Conservation (phyloP, 1,284 basidiomycete genomes). For the Naganishia cerealis region DNA sequence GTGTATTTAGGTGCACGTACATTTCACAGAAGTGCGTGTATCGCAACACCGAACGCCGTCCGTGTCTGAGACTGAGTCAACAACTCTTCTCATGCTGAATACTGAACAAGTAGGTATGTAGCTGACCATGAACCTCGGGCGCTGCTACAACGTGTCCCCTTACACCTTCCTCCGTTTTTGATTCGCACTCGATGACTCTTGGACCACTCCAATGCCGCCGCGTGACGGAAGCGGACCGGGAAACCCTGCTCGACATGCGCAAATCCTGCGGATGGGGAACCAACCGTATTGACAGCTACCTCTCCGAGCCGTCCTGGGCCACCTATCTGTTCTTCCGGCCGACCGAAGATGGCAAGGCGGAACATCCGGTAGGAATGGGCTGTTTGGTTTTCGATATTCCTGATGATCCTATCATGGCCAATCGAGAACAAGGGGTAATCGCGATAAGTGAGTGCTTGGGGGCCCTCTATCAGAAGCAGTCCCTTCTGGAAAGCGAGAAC, state of each 20-base stretch:
- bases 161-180: too few species aligned
- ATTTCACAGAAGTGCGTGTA: too few species aligned
- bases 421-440: constrained; percentile 29
- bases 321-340: constrained; percentile 37
- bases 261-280: constrained; percentile 27
- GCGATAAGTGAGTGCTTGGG: constrained; percentile 35
- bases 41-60: neutral
- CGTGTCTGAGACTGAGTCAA: neutral
- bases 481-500: neutral
- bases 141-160: too few species aligned
- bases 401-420: constrained; percentile 37
- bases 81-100: neutral
- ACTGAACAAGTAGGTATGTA: neutral
- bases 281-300: constrained; percentile 23
- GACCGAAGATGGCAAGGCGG: constrained; percentile 1
- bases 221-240: constrained; percentile 15
- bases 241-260: constrained; percentile 22
- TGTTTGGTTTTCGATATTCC: constrained; percentile 36
- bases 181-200: constrained; percentile 1
- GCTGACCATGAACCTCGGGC: neutral
- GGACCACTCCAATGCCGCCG: constrained; percentile 3
- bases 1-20: neutral
- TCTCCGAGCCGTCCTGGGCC: constrained; percentile 32
- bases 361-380: constrained; percentile 39
- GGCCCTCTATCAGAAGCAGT: neutral